Percentiles rank a stretch among this genome's conserved stretches.
These are phyloP conservation scores for Eremothecium coryli DNA, from an alignment of 1,139 yeast genomes.

Conservation along the genomic window DNA sequence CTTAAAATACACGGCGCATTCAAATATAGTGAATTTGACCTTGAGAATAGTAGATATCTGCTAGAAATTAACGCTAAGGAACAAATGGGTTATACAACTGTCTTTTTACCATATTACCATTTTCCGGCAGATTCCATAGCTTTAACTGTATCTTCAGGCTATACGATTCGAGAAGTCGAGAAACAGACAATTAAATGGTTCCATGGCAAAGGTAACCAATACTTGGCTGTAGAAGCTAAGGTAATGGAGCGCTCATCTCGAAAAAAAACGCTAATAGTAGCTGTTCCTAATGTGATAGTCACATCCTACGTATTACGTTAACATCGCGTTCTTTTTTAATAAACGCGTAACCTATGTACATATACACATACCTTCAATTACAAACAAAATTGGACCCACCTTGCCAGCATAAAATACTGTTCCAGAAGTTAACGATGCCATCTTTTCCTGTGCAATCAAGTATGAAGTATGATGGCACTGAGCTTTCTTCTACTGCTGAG, in stretches of 20 bases:
- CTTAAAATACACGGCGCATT: slow-evolving; percentile 47
- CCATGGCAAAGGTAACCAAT: slow-evolving; percentile 40
- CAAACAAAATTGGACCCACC: no score
- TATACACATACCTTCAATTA: not conserved
- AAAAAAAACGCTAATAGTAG: not conserved
- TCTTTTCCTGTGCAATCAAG: not conserved
- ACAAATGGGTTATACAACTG: slow-evolving; percentile 39
- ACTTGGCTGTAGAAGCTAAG: slow-evolving; percentile 15
- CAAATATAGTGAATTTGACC: slow-evolving; percentile 46
- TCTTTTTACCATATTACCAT: slow-evolving; percentile 67
- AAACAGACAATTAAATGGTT: slow-evolving; percentile 58
- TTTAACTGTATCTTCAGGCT: slow-evolving; percentile 43
- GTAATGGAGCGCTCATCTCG: not conserved
- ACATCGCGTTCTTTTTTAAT: no score
- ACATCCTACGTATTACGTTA: no score
- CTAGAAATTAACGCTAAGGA: slow-evolving; percentile 37
- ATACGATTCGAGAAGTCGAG: slow-evolving; percentile 39
- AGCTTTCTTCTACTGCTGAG: not conserved
- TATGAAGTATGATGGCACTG: not conserved
- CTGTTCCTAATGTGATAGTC: slow-evolving; percentile 4
- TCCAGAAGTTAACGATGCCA: no score
- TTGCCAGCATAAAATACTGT: no score
- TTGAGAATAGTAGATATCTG: slow-evolving; percentile 38
- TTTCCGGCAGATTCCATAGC: slow-evolving; percentile 39
- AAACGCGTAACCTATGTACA: not conserved